Base-by-base conservation (phyloP, 2,329 filamentous ascomycete genomes). In the Uncinocarpus reesii region DNA sequence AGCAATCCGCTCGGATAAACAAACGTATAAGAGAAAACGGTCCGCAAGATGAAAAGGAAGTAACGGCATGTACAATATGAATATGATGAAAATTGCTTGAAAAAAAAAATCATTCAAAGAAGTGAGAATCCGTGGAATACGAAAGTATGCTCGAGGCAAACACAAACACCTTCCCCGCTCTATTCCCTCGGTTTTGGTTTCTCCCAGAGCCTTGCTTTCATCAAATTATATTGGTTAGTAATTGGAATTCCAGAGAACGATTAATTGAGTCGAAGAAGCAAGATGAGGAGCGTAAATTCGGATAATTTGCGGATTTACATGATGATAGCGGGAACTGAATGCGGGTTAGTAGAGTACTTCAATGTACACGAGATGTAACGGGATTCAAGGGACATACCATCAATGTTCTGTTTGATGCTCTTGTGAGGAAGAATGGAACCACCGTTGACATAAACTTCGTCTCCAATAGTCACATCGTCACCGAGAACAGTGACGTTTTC, bases 401-500 rank as follows among this genome's bases (percentile, higher is more conserved):
- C 92, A 61, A 98, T 86, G 68, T 98, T 98, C 62, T 83, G 80
- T 79, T 96, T 96, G 78, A 98, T 96, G 67, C 84, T 92, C 83
- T 98, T 98, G 75, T 98, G 90, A 5, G 90, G 90, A 56, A 98
- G 75, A 54, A 98, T 84, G 60, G 86, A 93, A 62, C 89, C 88
- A 61, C 90, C 90, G 69, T 98, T 98, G 69, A 95, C 92, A 70
- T 96, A 95, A 58, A 98, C 88, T 72, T 98, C 90, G 63, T 98
- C 90, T 44, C 88, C 90, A 65, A 98, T 94, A 51, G 86, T 94
- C 47, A 98, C 90, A 65, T 98, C 90, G 71, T 98, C 92, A 57
- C 90, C 92, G 16, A 98, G 79, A 47, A 98, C 90, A n/a, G 86
- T 90, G 35, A 96, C 89, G 64, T 98, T 98, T 77, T 98, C 92